These are phyloP conservation scores for Pholiota molesta DNA, from an alignment of 768 basidiomycete species.

Conservation along the genomic window DNA sequence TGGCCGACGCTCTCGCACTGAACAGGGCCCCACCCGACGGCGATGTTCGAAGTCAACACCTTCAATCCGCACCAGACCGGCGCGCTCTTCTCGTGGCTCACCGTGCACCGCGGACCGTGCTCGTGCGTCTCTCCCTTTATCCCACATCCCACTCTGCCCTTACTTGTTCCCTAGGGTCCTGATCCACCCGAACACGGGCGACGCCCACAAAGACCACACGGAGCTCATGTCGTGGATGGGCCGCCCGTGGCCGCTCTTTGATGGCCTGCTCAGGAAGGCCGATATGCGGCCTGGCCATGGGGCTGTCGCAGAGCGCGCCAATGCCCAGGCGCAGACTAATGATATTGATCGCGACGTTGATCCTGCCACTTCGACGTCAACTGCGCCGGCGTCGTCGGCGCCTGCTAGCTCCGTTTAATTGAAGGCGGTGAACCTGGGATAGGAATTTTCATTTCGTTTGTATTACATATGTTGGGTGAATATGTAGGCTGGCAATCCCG, in stretches of 20 bases:
- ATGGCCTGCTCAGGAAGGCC: not conserved
- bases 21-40: conserved; percentile 64
- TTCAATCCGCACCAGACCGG: conserved; percentile 72
- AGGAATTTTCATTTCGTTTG: too few relatives aligned
- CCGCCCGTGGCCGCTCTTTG: conserved; percentile 51
- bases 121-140: conserved; percentile 50
- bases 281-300: not conserved
- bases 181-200: conserved; percentile 70
- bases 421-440: not conserved
- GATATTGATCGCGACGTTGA: not conserved
- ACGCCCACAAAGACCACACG: conserved; percentile 60
- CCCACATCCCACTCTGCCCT: not conserved
- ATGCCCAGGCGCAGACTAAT: too few relatives aligned
- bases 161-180: conserved; percentile 50
- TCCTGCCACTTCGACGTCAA: not conserved
- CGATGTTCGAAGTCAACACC: conserved; percentile 75
- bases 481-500: too few relatives aligned
- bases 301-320: not conserved
- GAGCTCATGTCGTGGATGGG: conserved; percentile 73
- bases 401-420: not conserved
- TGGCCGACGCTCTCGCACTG: not conserved
- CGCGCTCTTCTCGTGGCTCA: conserved; percentile 68
- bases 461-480: too few relatives aligned
- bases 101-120: conserved; percentile 68
- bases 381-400: not conserved